A percentile compares a stretch with the other conserved stretches of the same genome.
Conservation (phyloP, 2,329 filamentous ascomycete species). For the Paraphaeosphaeria minitans region DNA sequence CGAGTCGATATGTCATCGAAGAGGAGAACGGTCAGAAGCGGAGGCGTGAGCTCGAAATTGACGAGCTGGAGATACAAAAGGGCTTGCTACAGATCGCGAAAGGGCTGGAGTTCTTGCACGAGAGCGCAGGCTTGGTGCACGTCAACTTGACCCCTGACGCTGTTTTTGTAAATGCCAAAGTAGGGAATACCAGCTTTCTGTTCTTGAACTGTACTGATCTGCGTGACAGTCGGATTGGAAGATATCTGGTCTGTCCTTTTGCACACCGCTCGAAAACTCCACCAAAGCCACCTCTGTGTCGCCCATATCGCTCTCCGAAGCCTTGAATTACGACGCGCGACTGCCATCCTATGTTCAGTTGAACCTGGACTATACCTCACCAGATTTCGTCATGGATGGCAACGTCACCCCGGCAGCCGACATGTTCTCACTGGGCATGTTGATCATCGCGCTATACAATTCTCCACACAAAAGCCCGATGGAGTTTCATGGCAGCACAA, state of each 20-base stretch:
- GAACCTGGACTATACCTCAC: conserved; percentile 90
- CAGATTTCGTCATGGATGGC: conserved; percentile 91
- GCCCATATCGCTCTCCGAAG: conserved; percentile 81
- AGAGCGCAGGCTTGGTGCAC: conserved; percentile 91
- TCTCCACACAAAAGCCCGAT: conserved; percentile 89
- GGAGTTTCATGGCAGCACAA: conserved; percentile 78
- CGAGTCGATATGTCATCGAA: conserved; percentile 81
- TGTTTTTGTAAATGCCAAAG: conserved; percentile 92
- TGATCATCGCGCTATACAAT: conserved; percentile 91
- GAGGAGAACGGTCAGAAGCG: conserved; percentile 72
- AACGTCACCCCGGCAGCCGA: conserved; percentile 84
- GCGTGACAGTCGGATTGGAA: conserved; percentile 86
- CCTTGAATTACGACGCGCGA: conserved; percentile 82
- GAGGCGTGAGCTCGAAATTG: conserved; percentile 85
- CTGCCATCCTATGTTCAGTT: conserved; percentile 83
- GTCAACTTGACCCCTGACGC: conserved; percentile 93
- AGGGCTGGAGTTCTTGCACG: conserved; percentile 91
- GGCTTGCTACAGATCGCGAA: conserved; percentile 91
- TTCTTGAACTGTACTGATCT: conserved; percentile 32
- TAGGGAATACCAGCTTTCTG: conserved; percentile 46
- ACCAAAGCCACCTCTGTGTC: conserved; percentile 75
- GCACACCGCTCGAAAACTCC: conserved; percentile 77
- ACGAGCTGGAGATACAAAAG: conserved; percentile 97
- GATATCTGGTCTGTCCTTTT: conserved; percentile 91
- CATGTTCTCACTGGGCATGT: conserved; percentile 89